Conservation (phyloP, 2,329 filamentous ascomycete genomes). For the Aureobasidium sp. region DNA sequence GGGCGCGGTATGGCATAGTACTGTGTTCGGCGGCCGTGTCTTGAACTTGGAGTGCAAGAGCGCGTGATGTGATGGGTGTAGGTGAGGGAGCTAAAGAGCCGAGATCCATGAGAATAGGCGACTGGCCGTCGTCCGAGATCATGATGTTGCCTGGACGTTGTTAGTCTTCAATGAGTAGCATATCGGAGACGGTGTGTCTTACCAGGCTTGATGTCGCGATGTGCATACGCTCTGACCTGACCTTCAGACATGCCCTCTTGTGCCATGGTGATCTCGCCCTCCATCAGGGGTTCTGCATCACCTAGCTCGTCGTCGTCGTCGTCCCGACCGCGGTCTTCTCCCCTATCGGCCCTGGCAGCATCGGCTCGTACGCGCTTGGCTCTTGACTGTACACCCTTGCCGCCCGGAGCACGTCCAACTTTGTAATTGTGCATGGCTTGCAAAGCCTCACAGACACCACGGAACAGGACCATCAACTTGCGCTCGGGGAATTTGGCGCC, state of each 20-base stretch:
- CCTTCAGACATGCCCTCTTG: constrained; percentile 62
- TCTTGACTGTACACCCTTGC: constrained; percentile 41
- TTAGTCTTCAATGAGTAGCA: background rate
- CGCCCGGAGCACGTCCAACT: constrained; percentile 48
- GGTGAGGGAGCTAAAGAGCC: constrained; percentile 84
- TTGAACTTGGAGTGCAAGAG: constrained; percentile 82
- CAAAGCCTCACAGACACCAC: constrained; percentile 83
- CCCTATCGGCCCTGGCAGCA: constrained; percentile 45
- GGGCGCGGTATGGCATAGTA: constrained; percentile 97
- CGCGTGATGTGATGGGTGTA: constrained; percentile 80
- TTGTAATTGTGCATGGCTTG: constrained; percentile 87
- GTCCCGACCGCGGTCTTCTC: constrained; percentile 30
- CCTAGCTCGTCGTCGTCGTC: constrained; percentile 55
- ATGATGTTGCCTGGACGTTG: constrained; percentile 70
- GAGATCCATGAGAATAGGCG: constrained; percentile 94
- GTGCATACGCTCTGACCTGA: constrained; percentile 72
- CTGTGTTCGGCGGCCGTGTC: constrained; percentile 93
- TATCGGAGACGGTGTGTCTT: constrained; percentile 21
- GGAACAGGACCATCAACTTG: constrained; percentile 77
- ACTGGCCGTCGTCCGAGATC: constrained; percentile 84
- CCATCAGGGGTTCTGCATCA: constrained; percentile 77
- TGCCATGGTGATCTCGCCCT: constrained; percentile 59
- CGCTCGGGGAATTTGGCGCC: constrained; percentile 83
- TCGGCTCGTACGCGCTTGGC: constrained; percentile 48
- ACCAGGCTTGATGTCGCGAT: constrained; percentile 97